Evolutionary conservation across 1,284 basidiomycete species (phyloP).

Genomic region (Pascua sp.): DNA sequence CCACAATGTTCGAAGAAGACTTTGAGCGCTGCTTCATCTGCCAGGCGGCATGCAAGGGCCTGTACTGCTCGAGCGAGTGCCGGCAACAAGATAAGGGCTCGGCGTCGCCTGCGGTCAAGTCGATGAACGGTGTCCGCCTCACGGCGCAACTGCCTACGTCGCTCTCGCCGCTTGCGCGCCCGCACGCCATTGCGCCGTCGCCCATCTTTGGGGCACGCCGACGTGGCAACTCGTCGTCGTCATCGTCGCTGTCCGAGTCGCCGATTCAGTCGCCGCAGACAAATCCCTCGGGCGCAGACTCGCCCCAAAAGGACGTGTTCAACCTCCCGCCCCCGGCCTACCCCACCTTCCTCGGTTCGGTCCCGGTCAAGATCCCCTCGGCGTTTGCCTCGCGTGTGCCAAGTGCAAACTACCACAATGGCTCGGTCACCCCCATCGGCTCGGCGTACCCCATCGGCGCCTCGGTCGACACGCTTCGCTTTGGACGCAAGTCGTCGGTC

Average conservation of each 20-base stretch:
- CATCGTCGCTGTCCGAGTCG: conserved; percentile 39
- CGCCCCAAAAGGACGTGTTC: conserved; percentile 41
- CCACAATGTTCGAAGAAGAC: conserved; percentile 45
- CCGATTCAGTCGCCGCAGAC: conserved; percentile 43
- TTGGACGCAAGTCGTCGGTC: conserved; percentile 40
- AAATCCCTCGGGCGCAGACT: conserved; percentile 33
- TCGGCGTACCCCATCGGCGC: conserved; percentile 23
- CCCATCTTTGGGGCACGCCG: conserved; percentile 27
- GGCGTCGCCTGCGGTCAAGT: conserved; percentile 23
- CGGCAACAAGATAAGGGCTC: conserved; percentile 39
- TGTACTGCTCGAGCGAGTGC: conserved; percentile 46
- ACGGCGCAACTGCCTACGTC: conserved; percentile 37
- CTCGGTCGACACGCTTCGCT: conserved; percentile 44
- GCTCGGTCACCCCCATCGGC: conserved; percentile 19
- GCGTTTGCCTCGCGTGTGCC: conserved; percentile 13
- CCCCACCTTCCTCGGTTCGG: conserved; percentile 27
- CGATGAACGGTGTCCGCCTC: conserved; percentile 24
- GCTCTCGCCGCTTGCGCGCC: conserved; percentile 35
- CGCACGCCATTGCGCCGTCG: conserved; percentile 30
- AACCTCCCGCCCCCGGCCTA: conserved; percentile 44
- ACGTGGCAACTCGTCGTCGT: conserved; percentile 25
- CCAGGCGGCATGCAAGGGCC: conserved; percentile 39
- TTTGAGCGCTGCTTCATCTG: conserved; percentile 47
- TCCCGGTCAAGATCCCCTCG: conserved; percentile 43
- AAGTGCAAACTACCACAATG: conserved; percentile 8